Conservation (phyloP, 306 rosid genomes). For the Cucurbita maxima region DNA sequence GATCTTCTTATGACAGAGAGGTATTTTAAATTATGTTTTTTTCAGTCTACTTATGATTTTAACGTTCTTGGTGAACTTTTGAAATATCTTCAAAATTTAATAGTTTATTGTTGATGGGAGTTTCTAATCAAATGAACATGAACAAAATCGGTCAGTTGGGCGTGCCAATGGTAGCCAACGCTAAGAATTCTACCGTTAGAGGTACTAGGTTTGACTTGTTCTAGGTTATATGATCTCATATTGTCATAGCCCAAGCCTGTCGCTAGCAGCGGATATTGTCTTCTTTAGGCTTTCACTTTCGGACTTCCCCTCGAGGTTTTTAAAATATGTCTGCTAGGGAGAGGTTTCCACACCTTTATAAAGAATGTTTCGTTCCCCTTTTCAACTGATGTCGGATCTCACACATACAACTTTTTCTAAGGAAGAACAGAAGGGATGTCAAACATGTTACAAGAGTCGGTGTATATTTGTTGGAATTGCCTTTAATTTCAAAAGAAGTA, state of each 20-base stretch:
- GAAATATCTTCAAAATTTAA: not conserved
- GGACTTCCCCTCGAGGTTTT: no score
- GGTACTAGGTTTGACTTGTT: not conserved
- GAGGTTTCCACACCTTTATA: no score
- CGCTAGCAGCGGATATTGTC: no score
- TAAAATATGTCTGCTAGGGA: no score
- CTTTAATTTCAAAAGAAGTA: not conserved
- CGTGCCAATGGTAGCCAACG: not conserved
- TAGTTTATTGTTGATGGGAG: not conserved
- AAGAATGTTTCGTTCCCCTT: no score
- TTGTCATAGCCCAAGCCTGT: no score
- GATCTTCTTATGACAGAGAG: conserved; percentile 39
- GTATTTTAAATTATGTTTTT: conserved; percentile 16
- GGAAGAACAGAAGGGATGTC: not conserved
- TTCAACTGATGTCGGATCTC: no score
- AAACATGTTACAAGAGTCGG: not conserved
- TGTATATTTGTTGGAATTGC: not conserved
- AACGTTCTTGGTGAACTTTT: not conserved
- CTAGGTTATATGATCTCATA: not conserved
- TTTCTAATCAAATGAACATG: not conserved
- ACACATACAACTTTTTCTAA: no score
- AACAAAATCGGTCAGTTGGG: not conserved
- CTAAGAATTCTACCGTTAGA: not conserved
- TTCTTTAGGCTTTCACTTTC: no score
- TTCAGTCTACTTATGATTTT: not conserved